Percentiles rank a stretch among this genome's conserved stretches.
Conservation (phyloP, 2,329 filamentous ascomycete genomes). For the Alternaria angustiovoidea region DNA sequence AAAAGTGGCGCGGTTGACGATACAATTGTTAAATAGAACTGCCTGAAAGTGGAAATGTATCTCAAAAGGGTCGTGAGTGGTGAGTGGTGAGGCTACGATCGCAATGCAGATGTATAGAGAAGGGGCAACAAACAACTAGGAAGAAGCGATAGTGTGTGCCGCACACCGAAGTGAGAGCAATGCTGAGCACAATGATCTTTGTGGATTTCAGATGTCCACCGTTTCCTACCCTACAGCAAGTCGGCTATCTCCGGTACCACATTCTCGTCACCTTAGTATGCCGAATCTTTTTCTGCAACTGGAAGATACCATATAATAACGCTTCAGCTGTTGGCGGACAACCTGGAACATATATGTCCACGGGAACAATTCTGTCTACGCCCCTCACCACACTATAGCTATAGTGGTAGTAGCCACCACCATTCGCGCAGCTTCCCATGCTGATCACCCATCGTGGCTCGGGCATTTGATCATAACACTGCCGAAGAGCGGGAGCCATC, state of each 20-base stretch:
- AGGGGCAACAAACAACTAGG: background rate
- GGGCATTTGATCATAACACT: conserved; percentile 96
- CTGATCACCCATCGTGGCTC: conserved; percentile 87
- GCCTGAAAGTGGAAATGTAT: background rate
- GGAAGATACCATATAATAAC: conserved; percentile 71
- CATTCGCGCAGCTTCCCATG: conserved; percentile 86
- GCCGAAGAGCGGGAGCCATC: conserved; percentile 88
- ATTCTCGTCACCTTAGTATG: conserved; percentile 63
- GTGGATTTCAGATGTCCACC: no score
- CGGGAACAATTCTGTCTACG: conserved; percentile 79
- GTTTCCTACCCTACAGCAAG: background rate
- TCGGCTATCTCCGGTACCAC: conserved; percentile 63
- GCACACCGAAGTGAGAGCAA: background rate
- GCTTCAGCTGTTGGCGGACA: conserved; percentile 68
- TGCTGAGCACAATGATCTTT: accelerated
- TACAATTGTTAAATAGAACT: no score
- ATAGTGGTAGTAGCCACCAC: conserved; percentile 87
- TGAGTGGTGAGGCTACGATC: background rate
- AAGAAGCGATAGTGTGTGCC: background rate
- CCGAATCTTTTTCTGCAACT: conserved; percentile 81
- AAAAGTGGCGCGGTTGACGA: no score
- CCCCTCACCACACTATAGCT: conserved; percentile 80
- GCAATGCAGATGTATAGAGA: background rate
- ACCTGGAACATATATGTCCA: conserved; percentile 82
- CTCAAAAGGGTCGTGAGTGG: background rate